Base-by-base conservation (phyloP, 371 early-diverging fungal species). In the Lichtheimia hyalospora region DNA sequence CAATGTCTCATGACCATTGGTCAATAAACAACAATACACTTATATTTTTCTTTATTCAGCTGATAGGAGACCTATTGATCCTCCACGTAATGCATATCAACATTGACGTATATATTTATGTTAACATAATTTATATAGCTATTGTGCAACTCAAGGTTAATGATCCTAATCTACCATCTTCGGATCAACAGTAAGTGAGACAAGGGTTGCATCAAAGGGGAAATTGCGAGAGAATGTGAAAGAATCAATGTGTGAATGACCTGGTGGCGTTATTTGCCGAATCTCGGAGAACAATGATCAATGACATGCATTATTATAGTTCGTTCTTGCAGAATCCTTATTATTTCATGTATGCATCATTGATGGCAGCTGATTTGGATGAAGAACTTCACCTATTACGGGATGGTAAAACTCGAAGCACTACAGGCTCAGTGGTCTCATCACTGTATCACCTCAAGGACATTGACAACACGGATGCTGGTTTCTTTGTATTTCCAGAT, bases 401-500 rank as follows among this genome's bases (percentile, higher is more conserved):
- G 42, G 90, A 91, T 69, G 88, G 88, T 5, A 88, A 86, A 50
- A 90, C 90, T 28, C 71, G 91, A 16, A 84, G 87, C 24, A 91
- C 88, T 0, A 83, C 84, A 16, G 98, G 98, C 8, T 92, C 94
- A 5, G 90, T 93, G 49, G 96, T 95, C 13, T 96, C 95, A 0
- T 94, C 95, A 1, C 72, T 95, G 40, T 92, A 93, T 70, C 88
- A 93, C 7, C 79, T 96, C 57, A 90, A 90, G 57, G 96, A 96
- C 63, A 82, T 85, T 23, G 91, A 92, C 63, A 87, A 87, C 58
- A 78, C 83, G n/a, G 93, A 94, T 58, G 97, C 93, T 49, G 96
- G 93, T 2, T 96, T 94, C 73, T 97, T 96, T 81, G 96, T 97
- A 39, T 98, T 97, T 75, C 94, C 95, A 34, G 98, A 98, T 68